Base-by-base conservation (phyloP, 139 green algal genomes). In the Auxenochlorella pyrenoidosa region DNA sequence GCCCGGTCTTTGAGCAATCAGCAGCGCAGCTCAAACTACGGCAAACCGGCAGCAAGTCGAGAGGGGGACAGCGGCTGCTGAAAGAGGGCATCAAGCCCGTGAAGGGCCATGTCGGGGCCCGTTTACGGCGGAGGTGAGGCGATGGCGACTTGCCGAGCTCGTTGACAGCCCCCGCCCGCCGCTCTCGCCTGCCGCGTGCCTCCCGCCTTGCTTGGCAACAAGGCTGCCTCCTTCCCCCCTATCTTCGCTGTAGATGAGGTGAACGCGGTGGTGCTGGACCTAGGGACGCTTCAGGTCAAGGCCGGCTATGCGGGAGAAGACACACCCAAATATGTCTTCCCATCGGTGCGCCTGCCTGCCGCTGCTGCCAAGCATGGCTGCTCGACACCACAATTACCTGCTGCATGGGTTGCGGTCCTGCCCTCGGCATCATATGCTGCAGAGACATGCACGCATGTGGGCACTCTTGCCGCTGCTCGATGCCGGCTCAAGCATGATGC, bases 281-380 rank as follows among this genome's bases (percentile, higher is more conserved):
- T 99, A 2, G 97, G 97, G 12, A 95, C 92, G 4, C 92, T 92
- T 85, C 90, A 91, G 0, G 92, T 90, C 30, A 98, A 98, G 86
- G 97, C 94, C 8, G 97, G 97, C 32, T 99, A 99, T 90, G 95
- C 96, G 1, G 97, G 97, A 26, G 97, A 99, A 85, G 97, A 99
- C 86, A 95, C 94, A 0, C 97, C 97, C 2, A 99, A 99, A 65
- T 95, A 94, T 13, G 90, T 99, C 34, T 99, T 98, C 86, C 96
- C 97, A 0, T 97, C 97, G 85, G 92, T 95, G 71, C 84, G 82
- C 26, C 36, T n/a, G 30, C 47, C 54, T 6, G 26, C 60, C 22
- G 79, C 60, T 76, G 80, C 63, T 10, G 36, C 54, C 70, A 8
- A 12, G 70, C 70, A 32, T 19, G 68, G 3, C 8, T 58, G 54